A percentile compares a stretch with the other conserved stretches of the same genome.
Conservation (phyloP, 768 basidiomycete genomes). For the Daedaleopsis nitida region DNA sequence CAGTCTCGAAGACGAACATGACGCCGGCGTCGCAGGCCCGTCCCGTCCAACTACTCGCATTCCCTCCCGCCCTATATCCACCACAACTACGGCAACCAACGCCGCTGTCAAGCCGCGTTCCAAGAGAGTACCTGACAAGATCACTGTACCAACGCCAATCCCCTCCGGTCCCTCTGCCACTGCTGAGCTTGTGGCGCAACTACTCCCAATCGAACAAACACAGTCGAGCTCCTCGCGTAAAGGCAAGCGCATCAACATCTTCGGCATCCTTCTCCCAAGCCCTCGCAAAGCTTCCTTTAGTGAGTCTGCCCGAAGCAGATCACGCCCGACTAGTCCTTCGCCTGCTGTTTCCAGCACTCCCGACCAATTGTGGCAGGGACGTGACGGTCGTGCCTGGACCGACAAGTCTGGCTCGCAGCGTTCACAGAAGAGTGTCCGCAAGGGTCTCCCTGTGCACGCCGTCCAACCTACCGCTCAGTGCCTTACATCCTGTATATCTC, state of each 20-base stretch:
- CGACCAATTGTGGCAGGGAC: constrained; percentile 12
- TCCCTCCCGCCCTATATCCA: constrained; percentile 64
- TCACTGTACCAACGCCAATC: not conserved
- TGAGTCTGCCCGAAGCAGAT: constrained; percentile 23
- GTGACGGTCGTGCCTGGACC: constrained; percentile 2
- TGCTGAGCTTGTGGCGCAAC: constrained; percentile 26
- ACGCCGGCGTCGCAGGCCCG: constrained; percentile 21
- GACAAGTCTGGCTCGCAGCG: constrained; percentile 18
- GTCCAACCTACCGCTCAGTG: constrained; percentile 5
- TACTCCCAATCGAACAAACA: constrained; percentile 22
- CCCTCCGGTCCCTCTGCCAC: constrained; percentile 7
- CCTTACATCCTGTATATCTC: constrained; percentile 5
- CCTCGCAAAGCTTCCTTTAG: constrained; percentile 25
- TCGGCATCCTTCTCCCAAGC: constrained; percentile 27
- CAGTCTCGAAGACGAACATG: constrained; percentile 23
- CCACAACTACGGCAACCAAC: constrained; percentile 63
- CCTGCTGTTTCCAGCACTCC: constrained; percentile 8
- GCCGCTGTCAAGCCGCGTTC: constrained; percentile 55
- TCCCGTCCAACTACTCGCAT: constrained; percentile 51
- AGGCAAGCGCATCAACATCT: constrained; percentile 30
- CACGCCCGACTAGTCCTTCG: constrained; percentile 20
- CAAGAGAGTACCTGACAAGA: constrained; percentile 19
- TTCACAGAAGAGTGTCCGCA: constrained; percentile 17
- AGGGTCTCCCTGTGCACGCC: constrained; percentile 8
- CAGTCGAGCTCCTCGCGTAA: constrained; percentile 21